phyloP scores from a whole-genome alignment of 139 green algal species.

The Closterium sp. region DNA sequence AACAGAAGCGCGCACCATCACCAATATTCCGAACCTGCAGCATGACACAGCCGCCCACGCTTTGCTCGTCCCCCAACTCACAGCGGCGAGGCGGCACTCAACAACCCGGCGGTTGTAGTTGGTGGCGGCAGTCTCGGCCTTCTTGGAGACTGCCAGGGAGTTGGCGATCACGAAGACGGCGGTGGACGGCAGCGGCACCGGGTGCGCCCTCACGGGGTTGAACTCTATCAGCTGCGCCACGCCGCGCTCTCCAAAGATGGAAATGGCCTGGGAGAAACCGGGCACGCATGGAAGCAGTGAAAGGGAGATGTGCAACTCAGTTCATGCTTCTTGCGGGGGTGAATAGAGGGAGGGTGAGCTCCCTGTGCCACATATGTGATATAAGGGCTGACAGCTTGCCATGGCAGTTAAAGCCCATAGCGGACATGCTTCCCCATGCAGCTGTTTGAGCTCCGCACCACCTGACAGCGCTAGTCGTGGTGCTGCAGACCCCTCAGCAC shows the following conservation, averaged over 20 bases:
- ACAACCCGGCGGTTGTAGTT: constrained; percentile 96
- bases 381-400: too few relatives aligned
- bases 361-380: too few relatives aligned
- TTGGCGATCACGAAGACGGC: constrained; percentile 93
- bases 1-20: background rate
- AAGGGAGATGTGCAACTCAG: background rate
- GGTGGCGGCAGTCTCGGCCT: constrained; percentile 78
- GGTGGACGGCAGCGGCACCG: constrained; percentile 78
- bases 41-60: background rate
- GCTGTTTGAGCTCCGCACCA: too few relatives aligned
- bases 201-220: constrained; percentile 74
- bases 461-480: too few relatives aligned
- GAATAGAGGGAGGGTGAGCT: too few relatives aligned
- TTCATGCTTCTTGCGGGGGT: background rate
- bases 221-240: constrained; percentile 79
- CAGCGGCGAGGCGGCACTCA: constrained; percentile 87
- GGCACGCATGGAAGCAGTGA: background rate
- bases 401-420: too few relatives aligned
- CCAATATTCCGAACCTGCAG: background rate
- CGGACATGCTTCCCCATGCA: too few relatives aligned
- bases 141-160: constrained; percentile 87
- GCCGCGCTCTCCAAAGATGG: constrained; percentile 78
- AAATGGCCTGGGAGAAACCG: constrained; percentile 78
- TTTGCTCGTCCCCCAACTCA: constrained; percentile 5
- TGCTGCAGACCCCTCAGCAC: too few relatives aligned